Base-by-base conservation (phyloP, 148 eudicot species). In the Fagopyrum tataricum region DNA sequence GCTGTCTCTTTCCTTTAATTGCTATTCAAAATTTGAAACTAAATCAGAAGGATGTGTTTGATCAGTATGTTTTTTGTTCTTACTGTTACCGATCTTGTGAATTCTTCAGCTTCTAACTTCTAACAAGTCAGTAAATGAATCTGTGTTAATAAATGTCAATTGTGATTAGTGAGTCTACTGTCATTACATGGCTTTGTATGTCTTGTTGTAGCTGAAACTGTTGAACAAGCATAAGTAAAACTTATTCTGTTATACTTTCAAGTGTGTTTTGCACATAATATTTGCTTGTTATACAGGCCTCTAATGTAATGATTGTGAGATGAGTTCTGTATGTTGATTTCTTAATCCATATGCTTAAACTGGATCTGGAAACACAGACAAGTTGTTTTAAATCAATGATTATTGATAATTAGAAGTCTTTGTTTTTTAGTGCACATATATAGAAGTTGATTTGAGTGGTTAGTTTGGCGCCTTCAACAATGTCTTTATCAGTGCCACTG, bases 1-100 rank as follows among this genome's bases (percentile, higher is more conserved):
- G 53, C 76, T 80, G 48, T 72, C 68, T 51, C 37, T 61, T 7
- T 75, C 78, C 44, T 2, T 41, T 14, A 18, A 3, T 20, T 20
- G 26, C 11, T 56, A 8, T 20, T 20, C 10, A 20, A 5, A 55
- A 5, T 13, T 11, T 61, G 40, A 18, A 55, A 55, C 7, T 8
- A 1, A 55, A 55, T 9, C 62, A 18, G 62, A 55, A 55, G 18
- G 62, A 20, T 55, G 62, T 4, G 62, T 59, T 24, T 59, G 66
- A 21, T 59, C 6, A 59, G 37, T 59, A 11, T 59, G 14, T n/a
- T 17, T 52, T 49, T 5, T 49, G 15, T 10, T 11, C 49, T 59
- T 59, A 4, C 14, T 59, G 21, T 59, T 59, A 4, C 40, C 23
- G 21, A 52, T 52, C 58, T 24, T 59, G 66, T 24, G 37, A 7